These are phyloP conservation scores for Psilocybe cubensis DNA, from an alignment of 768 basidiomycete genomes.

Conservation along the genomic window DNA sequence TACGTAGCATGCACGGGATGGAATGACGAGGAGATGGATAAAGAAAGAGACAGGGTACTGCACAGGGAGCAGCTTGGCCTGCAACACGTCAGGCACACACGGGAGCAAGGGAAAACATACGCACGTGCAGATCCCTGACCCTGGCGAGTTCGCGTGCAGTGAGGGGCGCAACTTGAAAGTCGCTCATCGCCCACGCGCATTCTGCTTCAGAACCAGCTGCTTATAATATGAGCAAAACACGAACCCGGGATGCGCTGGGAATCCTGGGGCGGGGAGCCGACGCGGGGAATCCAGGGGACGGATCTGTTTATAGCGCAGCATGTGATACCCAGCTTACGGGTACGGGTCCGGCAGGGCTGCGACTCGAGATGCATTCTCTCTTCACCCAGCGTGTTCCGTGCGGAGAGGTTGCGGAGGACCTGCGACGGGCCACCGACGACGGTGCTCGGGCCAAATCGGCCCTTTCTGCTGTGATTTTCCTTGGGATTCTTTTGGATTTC, in stretches of 20 bases:
- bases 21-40: constrained; percentile 48
- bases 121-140: constrained; percentile 46
- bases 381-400: constrained; percentile 16
- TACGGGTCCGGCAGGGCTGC: background rate
- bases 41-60: constrained; percentile 47
- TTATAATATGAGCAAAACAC: constrained; percentile 1
- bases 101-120: constrained; percentile 17
- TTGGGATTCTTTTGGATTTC: constrained; percentile 23
- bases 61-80: constrained; percentile 43
- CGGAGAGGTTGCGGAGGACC: constrained; percentile 21
- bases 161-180: constrained; percentile 34
- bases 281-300: constrained; percentile 13
- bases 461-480: constrained; percentile 16
- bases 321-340: constrained; percentile 18
- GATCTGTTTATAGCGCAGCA: constrained; percentile 15
- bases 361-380: background rate
- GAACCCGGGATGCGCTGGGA: constrained; percentile 11
- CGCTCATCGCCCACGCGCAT: too few relatives aligned
- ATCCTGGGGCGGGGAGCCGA: constrained; percentile 20
- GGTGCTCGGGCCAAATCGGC: constrained; percentile 34
- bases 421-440: constrained; percentile 18
- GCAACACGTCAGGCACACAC: constrained; percentile 4
- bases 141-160: constrained; percentile 36
- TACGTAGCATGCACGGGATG: constrained; percentile 43
- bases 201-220: too few relatives aligned